Base-by-base conservation (phyloP, 2,329 filamentous ascomycete species). In the Aspergillus ochraceus region DNA sequence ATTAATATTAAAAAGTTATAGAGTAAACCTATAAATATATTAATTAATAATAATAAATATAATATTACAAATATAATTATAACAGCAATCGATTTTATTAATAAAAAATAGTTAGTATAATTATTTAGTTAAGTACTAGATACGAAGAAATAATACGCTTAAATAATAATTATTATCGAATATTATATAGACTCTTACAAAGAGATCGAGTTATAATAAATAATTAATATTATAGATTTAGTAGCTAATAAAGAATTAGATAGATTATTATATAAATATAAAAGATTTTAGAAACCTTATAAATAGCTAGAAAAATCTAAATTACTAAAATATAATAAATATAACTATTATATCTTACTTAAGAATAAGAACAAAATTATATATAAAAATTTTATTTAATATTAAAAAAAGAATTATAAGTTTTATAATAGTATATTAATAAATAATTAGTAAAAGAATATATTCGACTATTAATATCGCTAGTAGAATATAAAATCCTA, bases 401-500 rank as follows among this genome's bases (percentile, higher is more conserved):
- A 24, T 24, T 24, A 24, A 24, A 24, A n/a, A 24, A 24, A 24
- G 4, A 24, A 24, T 24, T 24, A 24, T 6, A 29, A 29, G n/a
- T 47, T 45, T 8, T 54, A 36, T 4, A 30, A 26, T 1, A 45
- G 47, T 54, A 54, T 19, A 54, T 54, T 11, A n/a, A 54, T 1
- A 10, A 54, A 26, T 22, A 54, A 12, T 20, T 54, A n/a, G 11
- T 4, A 1, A 54, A 54, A 47, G 11, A n/a, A 19, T 45, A 17
- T 17, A 54, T 54, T 54, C 6, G 9, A 47, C 4, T 47, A 47
- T 54, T 46, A 45, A 54, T 26, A 29, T 54, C 20, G 30, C 8
- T 30, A 46, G 24, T n/a, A 54, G 2, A 30, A 30, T 5, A 52
- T 19, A 36, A 32, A 36, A 19, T 60, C 42, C 32, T 62, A 56